Base-by-base conservation (phyloP, 2,329 filamentous ascomycete species). In the Fusarium denticulatum region DNA sequence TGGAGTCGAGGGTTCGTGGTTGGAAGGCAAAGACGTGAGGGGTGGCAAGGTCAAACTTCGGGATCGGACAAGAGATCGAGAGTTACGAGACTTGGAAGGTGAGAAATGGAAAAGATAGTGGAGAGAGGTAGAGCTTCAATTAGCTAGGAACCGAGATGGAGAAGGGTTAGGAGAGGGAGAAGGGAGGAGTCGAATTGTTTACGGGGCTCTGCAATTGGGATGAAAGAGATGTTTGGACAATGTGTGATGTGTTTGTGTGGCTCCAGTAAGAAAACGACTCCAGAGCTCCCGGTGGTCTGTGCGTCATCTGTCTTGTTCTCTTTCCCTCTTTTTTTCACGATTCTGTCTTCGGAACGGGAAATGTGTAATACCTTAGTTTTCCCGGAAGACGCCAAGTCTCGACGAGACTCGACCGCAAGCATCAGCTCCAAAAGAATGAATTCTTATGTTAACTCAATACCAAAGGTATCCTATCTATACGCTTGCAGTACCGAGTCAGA, bases 11-110 rank as follows among this genome's bases (percentile, higher is more conserved):
- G 71, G 64, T 74, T 74, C 64, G 65, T 60, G 64, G 73, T 72
- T 74, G 69, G 62, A 71, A 74, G 63, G 73, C 58, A 67, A 57
- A 75, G 69, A 57, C 62, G 67, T 72, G 76, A 78, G 74, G 76
- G 71, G 76, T 63, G 76, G 71, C 57, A 52, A 71, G 68, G 74
- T 69, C 60, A 72, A 64, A 62, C 50, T 30, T 55, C 26, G 36
- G 72, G 65, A 67, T 68, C 45, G 52, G 63, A 69, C 60, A 24
- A 46, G 26, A 28, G 50, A 36, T 59, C 52, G 65, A 73, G 36
- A 67, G 34, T 57, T 28, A 53, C 28, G 46, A 64, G 64, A 67
- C 43, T 68, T 61, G 60, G 62, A 70, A 71, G 47, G 67, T 70
- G 59, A 64, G 71, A 65, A 68, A 66, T 58, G 68, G 58, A 60